Evolutionary conservation across 2,329 filamentous ascomycete genomes (phyloP).

Genomic region (Exophiala calicioides): DNA sequence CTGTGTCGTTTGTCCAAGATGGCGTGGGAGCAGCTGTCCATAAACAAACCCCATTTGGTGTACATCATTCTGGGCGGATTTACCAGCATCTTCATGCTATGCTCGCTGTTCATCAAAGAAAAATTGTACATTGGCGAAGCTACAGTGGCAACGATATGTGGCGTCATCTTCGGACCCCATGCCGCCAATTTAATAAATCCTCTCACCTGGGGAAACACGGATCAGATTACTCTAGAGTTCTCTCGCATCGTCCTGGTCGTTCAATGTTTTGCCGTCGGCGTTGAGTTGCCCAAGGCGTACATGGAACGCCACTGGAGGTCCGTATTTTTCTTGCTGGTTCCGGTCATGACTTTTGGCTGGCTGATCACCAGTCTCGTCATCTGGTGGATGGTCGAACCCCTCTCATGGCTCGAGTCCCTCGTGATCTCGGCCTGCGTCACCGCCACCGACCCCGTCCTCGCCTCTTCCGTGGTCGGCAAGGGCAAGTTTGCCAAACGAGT

Average conservation of each 20-base stretch:
- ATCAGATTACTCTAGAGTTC: conserved; percentile 68
- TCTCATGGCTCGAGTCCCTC: conserved; percentile 88
- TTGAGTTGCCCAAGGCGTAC: conserved; percentile 71
- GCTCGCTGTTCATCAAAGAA: conserved; percentile 97
- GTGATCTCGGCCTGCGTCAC: conserved; percentile 90
- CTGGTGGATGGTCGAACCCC: conserved; percentile 79
- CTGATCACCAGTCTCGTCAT: conserved; percentile 84
- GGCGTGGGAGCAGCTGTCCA: conserved; percentile 56
- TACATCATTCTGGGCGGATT: conserved; percentile 98
- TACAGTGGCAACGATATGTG: conserved; percentile 76
- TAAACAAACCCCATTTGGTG: conserved; percentile 95
- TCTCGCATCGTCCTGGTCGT: conserved; percentile 72
- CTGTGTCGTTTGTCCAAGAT: too few relatives aligned
- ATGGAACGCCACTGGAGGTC: conserved; percentile 99
- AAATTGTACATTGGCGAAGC: conserved; percentile 98
- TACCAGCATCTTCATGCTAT: conserved; percentile 97
- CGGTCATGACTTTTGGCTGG: conserved; percentile 95
- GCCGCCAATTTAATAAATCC: conserved; percentile 65
- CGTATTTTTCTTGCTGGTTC: conserved; percentile 81
- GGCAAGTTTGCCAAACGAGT: conserved; percentile 98
- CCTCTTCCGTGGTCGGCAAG: conserved; percentile 96
- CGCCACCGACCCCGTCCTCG: conserved; percentile 93
- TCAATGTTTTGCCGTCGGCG: conserved; percentile 72
- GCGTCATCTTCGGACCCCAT: conserved; percentile 70
- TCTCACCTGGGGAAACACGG: conserved; percentile 63